Percentiles rank a stretch among this genome's conserved stretches.
Evolutionary conservation across 2,329 filamentous ascomycete species (phyloP).

Genomic region (Cephalotrichum gorgonifer): DNA sequence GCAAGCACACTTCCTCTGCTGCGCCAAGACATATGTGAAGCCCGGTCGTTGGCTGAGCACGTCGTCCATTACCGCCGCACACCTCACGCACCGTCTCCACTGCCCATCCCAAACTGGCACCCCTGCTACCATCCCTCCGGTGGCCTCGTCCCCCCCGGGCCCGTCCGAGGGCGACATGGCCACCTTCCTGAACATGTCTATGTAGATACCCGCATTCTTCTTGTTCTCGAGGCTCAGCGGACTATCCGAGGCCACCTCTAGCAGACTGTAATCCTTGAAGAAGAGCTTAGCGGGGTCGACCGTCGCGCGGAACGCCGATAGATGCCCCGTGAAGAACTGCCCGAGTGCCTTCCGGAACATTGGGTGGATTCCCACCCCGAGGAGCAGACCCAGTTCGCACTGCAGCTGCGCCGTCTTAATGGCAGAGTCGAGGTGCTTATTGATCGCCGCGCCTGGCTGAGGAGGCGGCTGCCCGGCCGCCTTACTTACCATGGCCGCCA

Average conservation of each 20-base stretch:
- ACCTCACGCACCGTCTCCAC: constrained; percentile 39
- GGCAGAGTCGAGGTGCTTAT: constrained; percentile 30
- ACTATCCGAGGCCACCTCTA: constrained; percentile 53
- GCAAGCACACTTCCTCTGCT: constrained; percentile 45
- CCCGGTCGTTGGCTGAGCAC: constrained; percentile 34
- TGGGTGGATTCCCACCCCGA: constrained; percentile 33
- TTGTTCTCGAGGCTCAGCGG: constrained; percentile 30
- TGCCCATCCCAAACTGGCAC: neutral
- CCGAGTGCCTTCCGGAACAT: constrained; percentile 49
- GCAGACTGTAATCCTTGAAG: constrained; percentile 59
- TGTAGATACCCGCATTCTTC: constrained; percentile 24
- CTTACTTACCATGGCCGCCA: constrained; percentile 33
- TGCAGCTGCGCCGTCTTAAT: constrained; percentile 36
- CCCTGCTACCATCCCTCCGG: neutral
- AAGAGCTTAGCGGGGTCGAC: constrained; percentile 60
- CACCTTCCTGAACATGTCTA: constrained; percentile 49
- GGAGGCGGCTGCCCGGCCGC: constrained; percentile 30
- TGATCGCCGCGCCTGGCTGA: constrained; percentile 9
- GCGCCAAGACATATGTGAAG: constrained; percentile 40
- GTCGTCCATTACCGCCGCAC: constrained; percentile 57
- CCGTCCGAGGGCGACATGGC: constrained; percentile 29
- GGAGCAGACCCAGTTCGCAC: constrained; percentile 41
- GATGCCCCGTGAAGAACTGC: constrained; percentile 49
- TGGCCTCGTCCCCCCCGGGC: constrained; percentile 16
- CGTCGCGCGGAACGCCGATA: constrained; percentile 46